Evolutionary conservation across 2,329 filamentous ascomycete species (phyloP), one percentile per base, ranked within the genome.

Genomic region (Diaporthe batatas): DNA sequence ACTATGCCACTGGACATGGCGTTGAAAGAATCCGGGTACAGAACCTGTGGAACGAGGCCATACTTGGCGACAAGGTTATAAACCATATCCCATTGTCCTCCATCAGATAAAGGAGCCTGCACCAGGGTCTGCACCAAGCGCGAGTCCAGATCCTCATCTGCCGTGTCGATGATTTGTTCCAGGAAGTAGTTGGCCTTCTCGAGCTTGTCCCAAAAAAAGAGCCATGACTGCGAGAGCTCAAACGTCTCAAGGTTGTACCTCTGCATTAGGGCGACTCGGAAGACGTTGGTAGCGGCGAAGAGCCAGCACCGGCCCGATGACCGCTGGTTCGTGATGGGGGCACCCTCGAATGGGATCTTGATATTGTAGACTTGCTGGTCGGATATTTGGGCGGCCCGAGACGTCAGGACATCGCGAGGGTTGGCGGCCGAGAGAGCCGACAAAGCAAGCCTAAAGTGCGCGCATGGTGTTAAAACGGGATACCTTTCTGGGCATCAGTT

Each of bases 171-270:
- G 74, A 96, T 90, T 78, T 93, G 92, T 82, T 97, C 94, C 23
- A 97, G 88, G 84, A 97, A 97, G 85, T 90, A 97, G 82, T 97
- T 97, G 11, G 92, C 88, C 82, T 97, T 97, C 82, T 98, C 95
- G 25, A 97, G 89, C 84, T 97, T 97, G 82, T 98, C 95, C 92
- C 93, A 97, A 87, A 94, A 97, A 84, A 96, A 97, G 5, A 97
- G 88, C 79, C 97, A 97, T 1, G 92, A 87, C 82, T 97, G 95
- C 39, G 92, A 95, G n/a, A 98, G 86, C 85, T 97, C 93, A 78
- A 97, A 97, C 69, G 89, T 86, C 59, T 91, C 89, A 25, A 97
- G 88, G 75, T 91, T 90, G 82, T 97, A 93, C 78, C 92, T 92
- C 82, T 93, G 92, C 92, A 96, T 96, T 59, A 97, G 86, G 0